Evolutionary conservation across 2,329 filamentous ascomycete species (phyloP).

Genomic region (Aspergillus uvarum): DNA sequence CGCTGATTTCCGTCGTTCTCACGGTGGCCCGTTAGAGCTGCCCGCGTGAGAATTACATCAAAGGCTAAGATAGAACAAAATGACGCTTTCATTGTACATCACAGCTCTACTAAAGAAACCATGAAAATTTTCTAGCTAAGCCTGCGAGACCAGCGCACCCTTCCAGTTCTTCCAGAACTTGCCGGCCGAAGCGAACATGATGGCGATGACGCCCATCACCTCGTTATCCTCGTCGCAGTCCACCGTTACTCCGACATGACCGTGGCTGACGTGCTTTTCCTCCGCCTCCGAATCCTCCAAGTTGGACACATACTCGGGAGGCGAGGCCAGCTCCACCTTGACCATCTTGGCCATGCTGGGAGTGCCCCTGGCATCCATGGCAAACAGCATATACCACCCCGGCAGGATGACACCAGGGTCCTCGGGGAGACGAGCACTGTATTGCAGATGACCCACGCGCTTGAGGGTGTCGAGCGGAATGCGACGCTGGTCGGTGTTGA

Average conservation of each 20-base stretch:
- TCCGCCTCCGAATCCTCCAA: background rate
- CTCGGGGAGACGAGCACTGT: background rate
- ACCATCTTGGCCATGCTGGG: slow-evolving; percentile 45
- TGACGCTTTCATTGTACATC: too few species aligned
- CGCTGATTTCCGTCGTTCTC: too few species aligned
- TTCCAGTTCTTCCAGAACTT: background rate
- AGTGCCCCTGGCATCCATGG: background rate
- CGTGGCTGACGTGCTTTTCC: background rate
- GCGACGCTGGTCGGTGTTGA: slow-evolving; percentile 5
- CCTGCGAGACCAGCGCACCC: background rate
- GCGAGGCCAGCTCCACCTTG: background rate
- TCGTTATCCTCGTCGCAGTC: background rate
- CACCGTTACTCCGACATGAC: background rate
- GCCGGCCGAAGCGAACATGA: background rate
- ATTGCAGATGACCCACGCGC: too few species aligned
- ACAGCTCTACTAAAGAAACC: background rate
- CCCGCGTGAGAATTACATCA: too few species aligned
- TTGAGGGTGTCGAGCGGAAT: background rate
- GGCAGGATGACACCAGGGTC: background rate
- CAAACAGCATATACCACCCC: slow-evolving; percentile 5
- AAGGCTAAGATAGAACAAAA: too few species aligned
- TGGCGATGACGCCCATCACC: background rate
- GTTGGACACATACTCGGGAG: background rate
- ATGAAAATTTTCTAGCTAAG: background rate
- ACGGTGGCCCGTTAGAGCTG: too few species aligned